A percentile compares a stretch with the other conserved stretches of the same genome.
These are phyloP conservation scores for Sorghum bicolor DNA, from an alignment of 176 grass and related monocot species.

Conservation along the genomic window DNA sequence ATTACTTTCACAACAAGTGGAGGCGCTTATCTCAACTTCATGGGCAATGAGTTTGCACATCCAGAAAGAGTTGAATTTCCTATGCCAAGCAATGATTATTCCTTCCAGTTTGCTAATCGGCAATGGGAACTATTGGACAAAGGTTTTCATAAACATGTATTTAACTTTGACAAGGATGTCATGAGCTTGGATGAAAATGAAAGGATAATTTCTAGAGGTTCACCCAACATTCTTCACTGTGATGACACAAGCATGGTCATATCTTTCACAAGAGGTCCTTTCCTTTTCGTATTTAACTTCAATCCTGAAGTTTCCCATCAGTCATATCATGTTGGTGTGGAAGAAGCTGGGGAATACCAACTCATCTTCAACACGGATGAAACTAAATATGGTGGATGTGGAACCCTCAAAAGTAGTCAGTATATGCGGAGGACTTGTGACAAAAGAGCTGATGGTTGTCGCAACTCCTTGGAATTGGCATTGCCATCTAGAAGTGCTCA, in stretches of 20 bases:
- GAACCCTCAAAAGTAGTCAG: slow-evolving; percentile 53
- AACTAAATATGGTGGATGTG: slow-evolving; percentile 74
- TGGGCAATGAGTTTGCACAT: slow-evolving; percentile 99
- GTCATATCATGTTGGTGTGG: slow-evolving; percentile 67
- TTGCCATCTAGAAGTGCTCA: slow-evolving; percentile 96
- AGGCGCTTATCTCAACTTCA: slow-evolving; percentile 87
- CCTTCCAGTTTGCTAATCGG: slow-evolving; percentile 71
- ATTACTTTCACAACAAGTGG: slow-evolving; percentile 88
- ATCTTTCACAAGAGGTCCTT: slow-evolving; percentile 72
- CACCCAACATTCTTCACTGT: slow-evolving; percentile 73
- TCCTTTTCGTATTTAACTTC: slow-evolving; percentile 88
- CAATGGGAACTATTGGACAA: slow-evolving; percentile 77
- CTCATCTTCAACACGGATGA: slow-evolving; percentile 86
- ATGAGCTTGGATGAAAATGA: slow-evolving; percentile 88
- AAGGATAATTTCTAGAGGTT: slow-evolving; percentile 60
- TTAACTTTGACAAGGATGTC: slow-evolving; percentile 86
- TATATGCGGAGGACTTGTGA: slow-evolving; percentile 57
- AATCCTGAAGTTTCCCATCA: slow-evolving; percentile 61
- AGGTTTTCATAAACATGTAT: slow-evolving; percentile 59
- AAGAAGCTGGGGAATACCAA: slow-evolving; percentile 94
- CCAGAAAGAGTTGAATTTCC: slow-evolving; percentile 95
- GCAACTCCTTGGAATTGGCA: slow-evolving; percentile 66
- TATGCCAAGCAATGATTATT: slow-evolving; percentile 82
- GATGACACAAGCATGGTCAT: slow-evolving; percentile 84
- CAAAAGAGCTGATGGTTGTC: slow-evolving; percentile 82